Base-by-base conservation (phyloP, 257 asterid genomes). In the Solanum ossicruentum region DNA sequence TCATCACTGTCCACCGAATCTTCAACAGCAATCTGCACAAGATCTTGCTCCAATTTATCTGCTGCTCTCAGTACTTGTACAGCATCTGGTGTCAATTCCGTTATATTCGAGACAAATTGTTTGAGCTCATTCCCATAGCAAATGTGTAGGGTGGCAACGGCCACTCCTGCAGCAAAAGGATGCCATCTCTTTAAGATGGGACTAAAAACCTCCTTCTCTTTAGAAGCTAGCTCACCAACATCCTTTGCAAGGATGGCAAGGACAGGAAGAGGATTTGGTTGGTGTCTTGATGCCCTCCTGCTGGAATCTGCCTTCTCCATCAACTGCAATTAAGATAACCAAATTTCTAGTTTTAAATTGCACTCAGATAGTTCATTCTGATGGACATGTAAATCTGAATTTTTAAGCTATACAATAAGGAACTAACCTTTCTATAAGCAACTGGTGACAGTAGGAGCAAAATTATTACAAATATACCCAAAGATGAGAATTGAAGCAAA, bases 1-100 rank as follows among this genome's bases (percentile, higher is more conserved):
- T 97, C 99, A 88, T 95, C 99, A 79, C 99, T 92, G 49, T 97
- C 98, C 84, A 97, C 99, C 32, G 99, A 92, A 90, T 97, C 99
- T 89, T 95, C 98, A 84, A 97, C 99, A 54, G 99, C 99, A 88
- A 92, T 93, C 85, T 89, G 97, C 84, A 97, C 99, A 69, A 97
- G 98, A 92, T 94, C 98, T 85, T 95, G 91, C 89, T 97, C 99
- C 90, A 97, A 88, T 86, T 97, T 93, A 86, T 97, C 98, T 56
- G 99, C 98, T 49, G 98, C 98, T 92, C 98, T 92, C 84, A 97
- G 57, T 84, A 97, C 86, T 88, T 93, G 98, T 39, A 97, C 98
- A 80, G 97, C 98, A 93, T 97, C 99, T 36, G 98, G 98, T 36
- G 98, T 97, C 94, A 97, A 87, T 84, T 97, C 99, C 17, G 98